phyloP scores from a whole-genome alignment of 495 filamentous ascomycete genomes.

The Trichoderma asperelloides region DNA sequence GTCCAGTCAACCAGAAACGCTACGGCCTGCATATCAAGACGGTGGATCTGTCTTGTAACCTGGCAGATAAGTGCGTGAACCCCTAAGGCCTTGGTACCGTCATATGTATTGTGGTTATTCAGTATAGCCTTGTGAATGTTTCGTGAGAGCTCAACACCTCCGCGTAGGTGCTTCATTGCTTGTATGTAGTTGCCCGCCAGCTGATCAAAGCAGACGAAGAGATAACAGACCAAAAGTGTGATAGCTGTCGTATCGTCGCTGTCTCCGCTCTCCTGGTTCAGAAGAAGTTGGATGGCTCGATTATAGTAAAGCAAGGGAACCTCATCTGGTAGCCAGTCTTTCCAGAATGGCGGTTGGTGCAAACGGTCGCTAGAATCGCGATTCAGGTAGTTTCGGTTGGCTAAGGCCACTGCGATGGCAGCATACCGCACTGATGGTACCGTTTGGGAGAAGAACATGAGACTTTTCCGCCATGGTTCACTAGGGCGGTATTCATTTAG shows the following conservation, averaged over 20 bases:
- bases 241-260: slow-evolving; percentile 9
- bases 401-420: slow-evolving; percentile 22
- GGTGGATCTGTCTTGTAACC: slow-evolving; percentile 17
- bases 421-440: slow-evolving; percentile 25
- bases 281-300: slow-evolving; percentile 16
- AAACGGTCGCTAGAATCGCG: not conserved
- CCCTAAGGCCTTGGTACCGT: not conserved
- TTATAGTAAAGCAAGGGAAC: slow-evolving; percentile 15
- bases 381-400: slow-evolving; percentile 17
- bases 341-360: not conserved
- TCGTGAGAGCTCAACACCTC: slow-evolving; percentile 14
- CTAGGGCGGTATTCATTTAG: slow-evolving; percentile 24
- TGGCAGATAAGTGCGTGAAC: not conserved
- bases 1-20: slow-evolving; percentile 16
- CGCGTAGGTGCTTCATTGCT: slow-evolving; percentile 15
- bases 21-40: slow-evolving; percentile 22
- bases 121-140: slow-evolving; percentile 10
- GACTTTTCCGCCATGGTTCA: slow-evolving; percentile 21
- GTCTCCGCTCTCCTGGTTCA: slow-evolving; percentile 9
- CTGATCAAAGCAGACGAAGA: slow-evolving; percentile 18
- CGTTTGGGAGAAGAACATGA: slow-evolving; percentile 27
- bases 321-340: not conserved
- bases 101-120: not conserved
- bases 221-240: slow-evolving; percentile 18
- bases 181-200: slow-evolving; percentile 15